Conservation (phyloP, 257 asterid genomes). For the Ajuga chamaepitys region DNA sequence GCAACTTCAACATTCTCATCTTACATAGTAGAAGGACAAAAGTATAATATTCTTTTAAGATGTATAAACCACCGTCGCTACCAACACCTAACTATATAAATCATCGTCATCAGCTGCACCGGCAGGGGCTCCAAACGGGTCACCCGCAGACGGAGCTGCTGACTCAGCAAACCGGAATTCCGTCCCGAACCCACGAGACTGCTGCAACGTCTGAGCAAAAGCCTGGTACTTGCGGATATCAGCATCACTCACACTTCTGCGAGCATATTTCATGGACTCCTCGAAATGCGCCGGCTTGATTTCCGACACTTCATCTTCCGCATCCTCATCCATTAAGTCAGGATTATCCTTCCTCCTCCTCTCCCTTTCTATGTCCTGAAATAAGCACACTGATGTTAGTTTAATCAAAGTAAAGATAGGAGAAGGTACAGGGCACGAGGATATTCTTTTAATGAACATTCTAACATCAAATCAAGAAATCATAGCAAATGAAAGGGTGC, state of each 20-base stretch:
- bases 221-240: slow-evolving; percentile 60
- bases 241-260: slow-evolving; percentile 59
- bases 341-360: slow-evolving; percentile 41
- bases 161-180: slow-evolving; percentile 47
- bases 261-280: slow-evolving; percentile 61
- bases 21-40: background rate
- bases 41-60: background rate
- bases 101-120: slow-evolving; percentile 55
- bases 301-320: slow-evolving; percentile 45
- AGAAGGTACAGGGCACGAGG: too few species aligned
- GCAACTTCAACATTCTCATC: background rate
- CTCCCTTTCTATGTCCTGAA: slow-evolving; percentile 55
- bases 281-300: slow-evolving; percentile 53
- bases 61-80: background rate
- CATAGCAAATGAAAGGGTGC: too few species aligned
- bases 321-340: slow-evolving; percentile 55
- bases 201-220: slow-evolving; percentile 64
- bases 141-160: slow-evolving; percentile 21
- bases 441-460: too few species aligned
- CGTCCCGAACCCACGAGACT: slow-evolving; percentile 51
- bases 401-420: too few species aligned
- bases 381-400: background rate
- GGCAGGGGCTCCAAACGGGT: slow-evolving; percentile 42
- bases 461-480: too few species aligned
- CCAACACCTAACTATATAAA: slow-evolving; percentile 31